Conservation (phyloP, 345 rosid species). For the Arabis alpina region DNA sequence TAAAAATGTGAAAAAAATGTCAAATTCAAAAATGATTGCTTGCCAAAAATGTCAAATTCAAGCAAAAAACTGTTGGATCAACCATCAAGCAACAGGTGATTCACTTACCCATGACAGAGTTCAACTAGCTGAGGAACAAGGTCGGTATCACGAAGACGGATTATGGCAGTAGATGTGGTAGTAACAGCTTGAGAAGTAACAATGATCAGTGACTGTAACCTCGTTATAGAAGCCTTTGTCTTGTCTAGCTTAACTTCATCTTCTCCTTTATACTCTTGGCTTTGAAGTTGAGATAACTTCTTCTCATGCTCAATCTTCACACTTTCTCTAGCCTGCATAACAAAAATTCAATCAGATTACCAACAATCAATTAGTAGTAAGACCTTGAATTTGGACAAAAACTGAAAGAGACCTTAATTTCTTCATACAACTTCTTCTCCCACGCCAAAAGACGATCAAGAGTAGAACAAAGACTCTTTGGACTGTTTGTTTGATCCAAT, state of each 20-base stretch:
- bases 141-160: constrained; percentile 77
- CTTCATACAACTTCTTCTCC: constrained; percentile 94
- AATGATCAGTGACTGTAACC: constrained; percentile 69
- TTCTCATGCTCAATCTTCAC: constrained; percentile 86
- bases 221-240: constrained; percentile 75
- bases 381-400: neutral
- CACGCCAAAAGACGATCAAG: constrained; percentile 92
- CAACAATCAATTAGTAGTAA: neutral
- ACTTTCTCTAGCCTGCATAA: constrained; percentile 74
- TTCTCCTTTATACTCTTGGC: constrained; percentile 91
- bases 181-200: constrained; percentile 92
- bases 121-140: constrained; percentile 92
- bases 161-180: constrained; percentile 82
- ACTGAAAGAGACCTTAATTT: constrained; percentile 70
- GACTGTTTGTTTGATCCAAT: constrained; percentile 57
- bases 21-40: constrained; percentile 15
- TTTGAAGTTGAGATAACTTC: constrained; percentile 80
- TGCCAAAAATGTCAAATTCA: constrained; percentile 22
- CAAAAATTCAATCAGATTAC: constrained; percentile 8
- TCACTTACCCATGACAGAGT: constrained; percentile 81
- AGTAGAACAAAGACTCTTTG: constrained; percentile 83
- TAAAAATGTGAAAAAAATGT: constrained; percentile 3
- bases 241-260: constrained; percentile 80
- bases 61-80: neutral
- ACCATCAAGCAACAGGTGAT: constrained; percentile 6